These are phyloP conservation scores for Amanita phalloides DNA, from an alignment of 768 basidiomycete species.

Conservation along the genomic window DNA sequence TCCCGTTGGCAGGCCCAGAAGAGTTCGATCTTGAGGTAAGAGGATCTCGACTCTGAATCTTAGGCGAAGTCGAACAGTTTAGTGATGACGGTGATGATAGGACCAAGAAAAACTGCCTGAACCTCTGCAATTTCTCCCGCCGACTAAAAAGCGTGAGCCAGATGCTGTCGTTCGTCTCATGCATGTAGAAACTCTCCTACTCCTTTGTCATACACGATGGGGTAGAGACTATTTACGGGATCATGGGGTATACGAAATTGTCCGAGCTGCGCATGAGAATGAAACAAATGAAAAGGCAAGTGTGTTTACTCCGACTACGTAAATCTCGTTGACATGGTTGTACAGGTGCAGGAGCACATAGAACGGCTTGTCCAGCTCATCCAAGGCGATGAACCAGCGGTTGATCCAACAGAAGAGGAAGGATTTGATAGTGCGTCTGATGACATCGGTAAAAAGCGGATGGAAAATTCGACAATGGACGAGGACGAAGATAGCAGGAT, in stretches of 20 bases:
- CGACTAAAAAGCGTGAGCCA: slow-evolving; percentile 73
- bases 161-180: slow-evolving; percentile 70
- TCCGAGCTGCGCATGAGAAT: slow-evolving; percentile 64
- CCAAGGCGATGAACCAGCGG: slow-evolving; percentile 61
- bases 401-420: slow-evolving; percentile 28
- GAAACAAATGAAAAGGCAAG: slow-evolving; percentile 73
- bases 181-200: slow-evolving; percentile 80
- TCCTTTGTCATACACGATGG: slow-evolving; percentile 84
- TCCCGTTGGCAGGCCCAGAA: slow-evolving; percentile 91
- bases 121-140: slow-evolving; percentile 79
- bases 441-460: slow-evolving; percentile 11
- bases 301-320: slow-evolving; percentile 4
- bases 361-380: slow-evolving; percentile 84
- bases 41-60: neutral
- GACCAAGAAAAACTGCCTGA: slow-evolving; percentile 82
- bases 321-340: neutral
- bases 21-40: slow-evolving; percentile 86
- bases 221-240: slow-evolving; percentile 73
- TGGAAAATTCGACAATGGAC: slow-evolving; percentile 12
- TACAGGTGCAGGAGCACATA: slow-evolving; percentile 75
- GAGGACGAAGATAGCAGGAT: slow-evolving; percentile 63
- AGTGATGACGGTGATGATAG: slow-evolving; percentile 22
- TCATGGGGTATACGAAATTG: slow-evolving; percentile 80
- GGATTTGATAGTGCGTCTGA: slow-evolving; percentile 11
- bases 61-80: neutral